Base-by-base conservation (phyloP, 176 grass and related monocot genomes). In the Bolboschoenus planiculmis region DNA sequence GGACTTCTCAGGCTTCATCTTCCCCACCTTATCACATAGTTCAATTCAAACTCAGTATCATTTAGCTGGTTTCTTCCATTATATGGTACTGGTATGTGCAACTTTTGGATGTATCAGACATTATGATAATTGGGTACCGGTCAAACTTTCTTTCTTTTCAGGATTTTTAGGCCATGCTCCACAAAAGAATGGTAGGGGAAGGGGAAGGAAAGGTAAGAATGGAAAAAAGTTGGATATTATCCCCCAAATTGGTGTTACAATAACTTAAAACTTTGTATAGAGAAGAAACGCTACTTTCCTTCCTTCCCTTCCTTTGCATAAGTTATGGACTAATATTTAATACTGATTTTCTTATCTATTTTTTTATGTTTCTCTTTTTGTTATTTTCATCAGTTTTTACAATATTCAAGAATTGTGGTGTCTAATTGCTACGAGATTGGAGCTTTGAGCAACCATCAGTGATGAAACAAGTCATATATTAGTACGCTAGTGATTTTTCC, bases 1-100 rank as follows among this genome's bases (percentile, higher is more conserved):
- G 3, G 85, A 89, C 58, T 94, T 92, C 81, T 97, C 91, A 47
- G 89, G 87, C 77, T 85, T 97, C 78, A 93, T 13, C 80, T 56
- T 79, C 79, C 89, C 94, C 63, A 93, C 87, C 94, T 97, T 29
- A 15, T 74, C 13, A 77, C 72, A 77, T 33, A 53, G 13, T 77
- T 50, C 46, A 51, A 77, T 53, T 51, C 13, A 53, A 53, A 34
- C 24, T 77, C 44, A 77, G 72, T 9, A 76, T 33, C 27, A 46
- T 46, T 73, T 77, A 77, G 46, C 72, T 53, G 6, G 24, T 8
- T 4, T 3, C 10, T 77, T 15, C 14, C 72, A 77, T 50, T 31
- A 33, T 18, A 44, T 53, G 24, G 24, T 77, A 77, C 71, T 51
- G 71, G 23, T 48, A 51, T 18, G 46, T 10, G 44, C 39, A 76